phyloP scores from a whole-genome alignment of 805 yeast species.

The Candida nitratophila region DNA sequence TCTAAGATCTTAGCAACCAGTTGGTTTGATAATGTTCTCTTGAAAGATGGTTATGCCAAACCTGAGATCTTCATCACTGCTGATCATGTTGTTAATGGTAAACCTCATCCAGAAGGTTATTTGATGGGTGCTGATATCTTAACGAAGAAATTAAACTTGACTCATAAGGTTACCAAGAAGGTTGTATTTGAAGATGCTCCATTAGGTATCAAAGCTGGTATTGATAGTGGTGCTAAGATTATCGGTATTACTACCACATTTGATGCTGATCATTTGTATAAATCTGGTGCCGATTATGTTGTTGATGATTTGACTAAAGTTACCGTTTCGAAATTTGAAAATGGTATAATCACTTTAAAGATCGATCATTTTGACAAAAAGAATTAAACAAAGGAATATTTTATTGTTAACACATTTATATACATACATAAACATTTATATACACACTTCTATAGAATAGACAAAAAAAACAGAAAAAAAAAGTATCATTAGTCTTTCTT shows the following conservation, averaged over 20 bases:
- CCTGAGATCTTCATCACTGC: constrained; percentile 81
- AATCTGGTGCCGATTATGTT: constrained; percentile 76
- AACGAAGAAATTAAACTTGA: constrained; percentile 26
- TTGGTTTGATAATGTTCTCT: constrained; percentile 65
- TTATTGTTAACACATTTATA: too few relatives aligned
- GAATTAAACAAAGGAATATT: too few relatives aligned
- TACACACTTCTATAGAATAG: background rate
- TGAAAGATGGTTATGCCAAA: constrained; percentile 33
- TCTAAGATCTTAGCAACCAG: constrained; percentile 68
- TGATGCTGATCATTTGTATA: constrained; percentile 58
- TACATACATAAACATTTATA: too few relatives aligned
- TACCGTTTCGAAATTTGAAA: constrained; percentile 47
- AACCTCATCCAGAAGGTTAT: constrained; percentile 86
- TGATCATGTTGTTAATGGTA: constrained; percentile 76
- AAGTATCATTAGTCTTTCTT: background rate
- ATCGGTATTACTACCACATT: constrained; percentile 82
- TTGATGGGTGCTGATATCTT: constrained; percentile 45
- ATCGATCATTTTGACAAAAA: constrained; percentile 26
- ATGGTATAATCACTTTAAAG: constrained; percentile 30
- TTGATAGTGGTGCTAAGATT: constrained; percentile 74
- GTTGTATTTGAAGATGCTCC: constrained; percentile 88
- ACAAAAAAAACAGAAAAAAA: background rate
- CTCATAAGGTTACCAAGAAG: constrained; percentile 22
- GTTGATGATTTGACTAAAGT: constrained; percentile 65
- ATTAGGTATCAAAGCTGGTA: constrained; percentile 80